A percentile compares a stretch with the other conserved stretches of the same genome.
phyloP scores from a whole-genome alignment of 2,329 filamentous ascomycete species.

The Laburnicola sp. region DNA sequence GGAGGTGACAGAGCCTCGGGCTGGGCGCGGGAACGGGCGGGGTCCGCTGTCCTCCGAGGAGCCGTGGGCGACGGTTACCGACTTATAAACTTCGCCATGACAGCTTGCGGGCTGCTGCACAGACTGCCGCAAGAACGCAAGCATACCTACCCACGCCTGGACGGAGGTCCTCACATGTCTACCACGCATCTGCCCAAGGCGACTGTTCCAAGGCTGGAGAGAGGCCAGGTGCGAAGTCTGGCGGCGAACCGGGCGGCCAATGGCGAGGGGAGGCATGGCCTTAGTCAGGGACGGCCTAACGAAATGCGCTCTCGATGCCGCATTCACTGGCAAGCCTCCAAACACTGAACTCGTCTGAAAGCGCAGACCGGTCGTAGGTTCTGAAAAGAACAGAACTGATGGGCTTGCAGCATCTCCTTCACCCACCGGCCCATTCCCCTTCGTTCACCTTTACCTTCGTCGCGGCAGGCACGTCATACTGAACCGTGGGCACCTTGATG shows the following conservation, averaged over 20 bases:
- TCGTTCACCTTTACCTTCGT: neutral
- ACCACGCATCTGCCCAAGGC: neutral
- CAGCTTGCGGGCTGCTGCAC: too few species aligned
- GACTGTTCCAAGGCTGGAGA: neutral
- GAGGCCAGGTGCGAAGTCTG: neutral
- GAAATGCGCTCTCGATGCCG: neutral
- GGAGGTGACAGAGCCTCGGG: conserved; percentile 23
- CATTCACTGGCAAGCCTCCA: neutral
- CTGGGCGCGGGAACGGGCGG: conserved; percentile 23
- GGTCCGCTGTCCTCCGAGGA: neutral
- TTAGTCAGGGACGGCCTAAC: conserved; percentile 4
- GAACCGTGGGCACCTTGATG: conserved; percentile 9
- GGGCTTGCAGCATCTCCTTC: too few species aligned
- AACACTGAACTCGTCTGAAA: too few species aligned
- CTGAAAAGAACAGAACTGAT: too few species aligned
- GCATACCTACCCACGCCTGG: neutral
- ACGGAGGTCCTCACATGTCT: neutral
- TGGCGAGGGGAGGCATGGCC: neutral
- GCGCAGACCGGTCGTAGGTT: too few species aligned
- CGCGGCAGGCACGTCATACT: neutral
- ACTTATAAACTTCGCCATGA: too few species aligned
- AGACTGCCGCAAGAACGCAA: neutral
- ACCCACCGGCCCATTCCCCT: neutral
- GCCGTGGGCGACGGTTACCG: too few species aligned
- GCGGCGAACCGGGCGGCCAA: conserved; percentile 5